Evolutionary conservation across 2,329 filamentous ascomycete genomes (phyloP).

Genomic region (Aspergillus novofumigatus): DNA sequence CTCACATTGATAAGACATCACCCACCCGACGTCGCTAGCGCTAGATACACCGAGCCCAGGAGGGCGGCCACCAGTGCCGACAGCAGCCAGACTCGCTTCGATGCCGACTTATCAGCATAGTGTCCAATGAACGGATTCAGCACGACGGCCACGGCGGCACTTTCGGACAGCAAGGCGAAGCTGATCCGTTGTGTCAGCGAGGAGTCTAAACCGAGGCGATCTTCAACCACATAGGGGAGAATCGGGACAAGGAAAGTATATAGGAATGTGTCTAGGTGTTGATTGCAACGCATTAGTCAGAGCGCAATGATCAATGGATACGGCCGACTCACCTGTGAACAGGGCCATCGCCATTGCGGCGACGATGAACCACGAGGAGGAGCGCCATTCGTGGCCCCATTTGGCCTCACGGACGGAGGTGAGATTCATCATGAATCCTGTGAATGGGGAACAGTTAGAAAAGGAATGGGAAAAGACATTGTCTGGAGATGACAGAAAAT

Average conservation of each 20-base stretch:
- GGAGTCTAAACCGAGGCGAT: slow-evolving; percentile 20
- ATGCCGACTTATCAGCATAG: slow-evolving; percentile 17
- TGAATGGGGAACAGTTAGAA: background rate
- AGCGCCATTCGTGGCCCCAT: slow-evolving; percentile 21
- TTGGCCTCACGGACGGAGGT: slow-evolving; percentile 1
- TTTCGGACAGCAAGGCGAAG: slow-evolving; percentile 22
- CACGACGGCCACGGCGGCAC: slow-evolving; percentile 20
- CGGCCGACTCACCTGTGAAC: slow-evolving; percentile 14
- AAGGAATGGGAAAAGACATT: background rate
- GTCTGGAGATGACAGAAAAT: background rate
- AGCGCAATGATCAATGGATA: background rate
- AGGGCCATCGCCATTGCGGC: slow-evolving; percentile 20
- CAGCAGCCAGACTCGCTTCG: slow-evolving; percentile 18
- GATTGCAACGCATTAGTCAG: background rate
- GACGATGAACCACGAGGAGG: slow-evolving; percentile 20
- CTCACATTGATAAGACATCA: background rate
- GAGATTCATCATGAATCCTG: slow-evolving; percentile 4
- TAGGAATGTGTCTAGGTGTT: slow-evolving; percentile 23
- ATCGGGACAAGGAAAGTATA: slow-evolving; percentile 30
- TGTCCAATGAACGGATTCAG: slow-evolving; percentile 21
- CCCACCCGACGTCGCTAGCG: slow-evolving; percentile 21
- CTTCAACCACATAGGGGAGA: slow-evolving; percentile 25
- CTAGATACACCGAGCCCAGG: slow-evolving; percentile 18
- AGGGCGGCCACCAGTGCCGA: slow-evolving; percentile 17
- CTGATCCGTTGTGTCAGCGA: slow-evolving; percentile 22